These are phyloP conservation scores for Salvia splendens DNA, from an alignment of 257 asterid genomes.

Conservation along the genomic window DNA sequence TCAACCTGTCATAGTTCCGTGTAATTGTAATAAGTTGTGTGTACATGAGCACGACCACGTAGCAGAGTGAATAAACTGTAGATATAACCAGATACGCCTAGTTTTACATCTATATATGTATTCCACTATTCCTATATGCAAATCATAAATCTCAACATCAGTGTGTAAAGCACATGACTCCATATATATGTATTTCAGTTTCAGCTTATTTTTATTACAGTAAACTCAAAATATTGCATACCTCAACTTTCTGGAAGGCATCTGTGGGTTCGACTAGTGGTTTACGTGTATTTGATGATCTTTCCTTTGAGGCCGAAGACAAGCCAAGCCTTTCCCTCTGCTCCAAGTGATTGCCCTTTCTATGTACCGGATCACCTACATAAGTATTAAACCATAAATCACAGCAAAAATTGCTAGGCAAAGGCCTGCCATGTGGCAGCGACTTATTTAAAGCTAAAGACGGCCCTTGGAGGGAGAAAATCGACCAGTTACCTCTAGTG, in stretches of 20 bases:
- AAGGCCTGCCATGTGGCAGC: constrained; percentile 1
- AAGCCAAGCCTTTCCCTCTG: constrained; percentile 84
- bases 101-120: no score
- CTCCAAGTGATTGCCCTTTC: constrained; percentile 83
- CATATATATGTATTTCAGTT: background rate
- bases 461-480: constrained; percentile 14
- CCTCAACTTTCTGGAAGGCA: constrained; percentile 88
- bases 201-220: background rate
- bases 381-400: constrained; percentile 27
- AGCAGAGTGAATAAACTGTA: background rate
- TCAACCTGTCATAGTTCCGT: constrained; percentile 52
- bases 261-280: constrained; percentile 62
- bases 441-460: constrained; percentile 4
- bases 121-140: background rate
- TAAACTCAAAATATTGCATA: constrained; percentile 30
- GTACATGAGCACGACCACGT: background rate
- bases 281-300: constrained; percentile 43
- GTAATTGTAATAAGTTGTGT: constrained; percentile 7
- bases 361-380: constrained; percentile 71
- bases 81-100: no score
- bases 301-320: constrained; percentile 61
- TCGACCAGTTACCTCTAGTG: constrained; percentile 49
- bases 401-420: constrained; percentile 19
- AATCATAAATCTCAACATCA: background rate
- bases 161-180: background rate